Percentiles rank a stretch among this genome's conserved stretches.
Evolutionary conservation across 108 stramenopile genomes (phyloP).

Genomic region (Skeletonema costatum): DNA sequence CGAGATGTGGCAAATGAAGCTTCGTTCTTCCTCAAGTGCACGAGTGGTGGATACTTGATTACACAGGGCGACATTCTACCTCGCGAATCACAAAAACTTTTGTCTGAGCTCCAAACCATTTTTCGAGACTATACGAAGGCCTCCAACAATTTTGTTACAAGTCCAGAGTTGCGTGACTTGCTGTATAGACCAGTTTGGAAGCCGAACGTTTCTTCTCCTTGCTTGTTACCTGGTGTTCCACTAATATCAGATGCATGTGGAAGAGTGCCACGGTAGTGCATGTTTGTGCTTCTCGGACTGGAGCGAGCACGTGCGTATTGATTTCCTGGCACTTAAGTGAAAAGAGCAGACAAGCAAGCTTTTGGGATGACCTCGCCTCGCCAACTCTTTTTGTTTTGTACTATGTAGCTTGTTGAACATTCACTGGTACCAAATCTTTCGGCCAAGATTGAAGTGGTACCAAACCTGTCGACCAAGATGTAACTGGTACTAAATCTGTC

Average conservation of each 20-base stretch:
- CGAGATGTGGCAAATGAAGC: constrained; percentile 53
- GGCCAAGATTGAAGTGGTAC: too few relatives aligned
- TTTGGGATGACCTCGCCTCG: too few relatives aligned
- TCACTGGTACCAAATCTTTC: too few relatives aligned
- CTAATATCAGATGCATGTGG: constrained; percentile 78
- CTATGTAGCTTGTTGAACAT: too few relatives aligned
- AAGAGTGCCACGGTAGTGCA: constrained; percentile 51
- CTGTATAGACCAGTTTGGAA: constrained; percentile 71
- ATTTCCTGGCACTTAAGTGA: too few relatives aligned
- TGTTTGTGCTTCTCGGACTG: too few relatives aligned
- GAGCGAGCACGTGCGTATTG: too few relatives aligned
- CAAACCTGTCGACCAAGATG: too few relatives aligned
- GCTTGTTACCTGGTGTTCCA: constrained; percentile 61
- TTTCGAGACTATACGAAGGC: constrained; percentile 36
- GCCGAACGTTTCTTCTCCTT: constrained; percentile 64
- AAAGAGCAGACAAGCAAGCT: too few relatives aligned
- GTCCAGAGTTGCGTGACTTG: constrained; percentile 53
- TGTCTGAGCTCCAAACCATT: constrained; percentile 56
- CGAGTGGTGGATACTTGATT: constrained; percentile 52
- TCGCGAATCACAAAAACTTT: constrained; percentile 48
- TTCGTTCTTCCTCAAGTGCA: constrained; percentile 30
- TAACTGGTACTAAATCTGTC: too few relatives aligned
- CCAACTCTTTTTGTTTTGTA: too few relatives aligned
- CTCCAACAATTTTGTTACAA: constrained; percentile 8
- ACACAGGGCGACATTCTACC: constrained; percentile 76